Evolutionary conservation across 2,329 filamentous ascomycete species (phyloP), one percentile per base, ranked within the genome.

Genomic region (Epichloe aotearoae): DNA sequence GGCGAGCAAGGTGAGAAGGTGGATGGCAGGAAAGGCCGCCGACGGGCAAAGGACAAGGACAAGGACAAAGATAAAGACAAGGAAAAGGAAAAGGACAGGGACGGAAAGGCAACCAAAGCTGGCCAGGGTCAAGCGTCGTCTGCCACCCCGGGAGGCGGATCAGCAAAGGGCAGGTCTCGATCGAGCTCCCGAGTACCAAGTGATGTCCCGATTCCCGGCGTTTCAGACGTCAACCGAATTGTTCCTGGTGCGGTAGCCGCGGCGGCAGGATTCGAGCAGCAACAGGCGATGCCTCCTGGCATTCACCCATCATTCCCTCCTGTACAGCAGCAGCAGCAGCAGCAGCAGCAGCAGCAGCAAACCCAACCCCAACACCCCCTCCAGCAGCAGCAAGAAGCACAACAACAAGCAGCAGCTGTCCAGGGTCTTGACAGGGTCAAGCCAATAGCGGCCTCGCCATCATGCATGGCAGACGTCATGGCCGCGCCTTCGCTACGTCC

Each of bases 401-500:
- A 52, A 46, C 49, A 50, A 15, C 51, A 47, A 3, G 51, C 38
- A 14, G 55, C 41, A 11, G 55, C 60, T 5, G 56, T 58, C 6
- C 62, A 57, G 42, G 47, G 50, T 11, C 57, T 67, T 30, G 70
- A 73, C 49, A 62, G 69, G 33, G 61, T 62, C n/a, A 63, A 61
- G 33, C 58, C 66, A 12, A 53, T 64, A 39, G 53, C 64, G 41
- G 54, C 66, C 7, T 62, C 69, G 7, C 66, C 69, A 12, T 37
- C 48, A 20, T 50, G 41, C 48, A 71, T 77, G 36, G 65, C 71
- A 7, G 77, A 80, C 30, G 70, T 76, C 17, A 77, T 79, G 72
- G 74, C 75, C 11, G 74, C 77, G 6, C 76, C 77, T 1, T 75
- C 76, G 5, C 66, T 80, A 50, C 69, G 76, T 37, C 76, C 77